These are phyloP conservation scores for Phytophthora sp. DNA, from an alignment of 352 stramenopile genomes.

Conservation along the genomic window DNA sequence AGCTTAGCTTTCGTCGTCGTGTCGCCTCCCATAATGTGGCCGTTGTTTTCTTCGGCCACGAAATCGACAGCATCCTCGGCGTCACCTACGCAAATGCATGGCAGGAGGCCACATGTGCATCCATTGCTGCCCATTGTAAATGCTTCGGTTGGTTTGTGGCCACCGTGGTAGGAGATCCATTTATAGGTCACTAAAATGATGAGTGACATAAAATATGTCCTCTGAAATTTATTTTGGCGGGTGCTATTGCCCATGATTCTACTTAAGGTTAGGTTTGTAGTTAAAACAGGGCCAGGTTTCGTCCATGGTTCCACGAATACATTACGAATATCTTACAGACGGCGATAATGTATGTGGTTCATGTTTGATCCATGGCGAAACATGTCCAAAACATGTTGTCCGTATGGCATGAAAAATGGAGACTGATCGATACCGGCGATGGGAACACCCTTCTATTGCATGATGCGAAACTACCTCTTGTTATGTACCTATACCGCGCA, in stretches of 20 bases:
- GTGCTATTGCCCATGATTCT: neutral
- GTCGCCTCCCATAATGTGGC: neutral
- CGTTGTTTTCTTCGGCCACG: neutral
- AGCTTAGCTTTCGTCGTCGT: conserved; percentile 43
- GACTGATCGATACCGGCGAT: neutral
- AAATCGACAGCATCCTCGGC: conserved; percentile 44
- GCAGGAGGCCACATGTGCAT: conserved; percentile 71
- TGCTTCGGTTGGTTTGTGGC: conserved; percentile 8
- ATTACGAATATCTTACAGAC: neutral
- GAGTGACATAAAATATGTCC: too few relatives aligned
- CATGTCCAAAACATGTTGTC: neutral
- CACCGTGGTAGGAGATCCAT: too few relatives aligned
- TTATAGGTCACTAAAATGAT: too few relatives aligned
- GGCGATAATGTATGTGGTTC: neutral
- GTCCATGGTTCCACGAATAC: neutral
- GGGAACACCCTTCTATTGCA: too few relatives aligned
- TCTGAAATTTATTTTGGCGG: too few relatives aligned
- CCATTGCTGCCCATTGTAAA: conserved; percentile 15
- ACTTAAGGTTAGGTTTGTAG: neutral
- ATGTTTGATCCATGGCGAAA: neutral
- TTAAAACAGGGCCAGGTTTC: neutral
- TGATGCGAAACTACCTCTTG: too few relatives aligned
- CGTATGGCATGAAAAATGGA: neutral
- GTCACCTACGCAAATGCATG: conserved; percentile 70
- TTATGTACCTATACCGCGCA: too few relatives aligned